These are phyloP conservation scores for Zygoascus flipseniorum DNA, from an alignment of 805 yeast species.

Conservation along the genomic window DNA sequence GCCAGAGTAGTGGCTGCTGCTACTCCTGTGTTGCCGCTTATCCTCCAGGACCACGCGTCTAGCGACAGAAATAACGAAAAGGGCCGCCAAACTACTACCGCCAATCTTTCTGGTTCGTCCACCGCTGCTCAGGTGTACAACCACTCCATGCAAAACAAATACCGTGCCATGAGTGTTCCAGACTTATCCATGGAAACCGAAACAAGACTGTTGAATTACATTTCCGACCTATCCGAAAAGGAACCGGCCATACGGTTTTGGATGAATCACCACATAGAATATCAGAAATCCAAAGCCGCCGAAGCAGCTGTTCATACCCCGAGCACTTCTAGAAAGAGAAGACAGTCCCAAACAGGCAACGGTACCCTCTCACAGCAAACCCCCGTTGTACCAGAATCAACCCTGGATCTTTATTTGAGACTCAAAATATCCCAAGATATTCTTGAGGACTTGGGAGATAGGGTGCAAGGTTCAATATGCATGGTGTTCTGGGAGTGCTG, in stretches of 20 bases:
- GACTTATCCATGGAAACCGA: slow-evolving; percentile 15
- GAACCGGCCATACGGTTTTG: slow-evolving; percentile 18
- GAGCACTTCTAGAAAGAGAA: background rate
- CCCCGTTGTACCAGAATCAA: background rate
- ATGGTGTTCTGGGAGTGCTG: slow-evolving; percentile 29
- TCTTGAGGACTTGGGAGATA: slow-evolving; percentile 20
- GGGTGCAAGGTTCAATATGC: slow-evolving; percentile 25
- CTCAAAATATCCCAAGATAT: slow-evolving; percentile 19
- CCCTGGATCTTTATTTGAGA: slow-evolving; percentile 12
- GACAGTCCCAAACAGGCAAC: background rate
- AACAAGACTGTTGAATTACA: slow-evolving; percentile 12
- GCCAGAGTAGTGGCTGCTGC: slow-evolving; percentile 19
- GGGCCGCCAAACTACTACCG: background rate
- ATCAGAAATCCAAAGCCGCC: slow-evolving; percentile 8
- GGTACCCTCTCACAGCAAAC: background rate
- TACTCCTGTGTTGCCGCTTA: slow-evolving; percentile 19
- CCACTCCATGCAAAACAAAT: background rate
- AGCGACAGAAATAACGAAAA: background rate
- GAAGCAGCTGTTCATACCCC: background rate
- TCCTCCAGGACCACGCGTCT: slow-evolving; percentile 16
- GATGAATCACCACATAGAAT: slow-evolving; percentile 17
- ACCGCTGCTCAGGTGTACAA: background rate
- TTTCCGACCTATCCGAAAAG: slow-evolving; percentile 17
- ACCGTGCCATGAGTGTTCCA: slow-evolving; percentile 5
- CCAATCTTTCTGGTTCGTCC: background rate